These are phyloP conservation scores for Rhizopogon vesiculosus DNA, from an alignment of 768 basidiomycete species.

Conservation along the genomic window DNA sequence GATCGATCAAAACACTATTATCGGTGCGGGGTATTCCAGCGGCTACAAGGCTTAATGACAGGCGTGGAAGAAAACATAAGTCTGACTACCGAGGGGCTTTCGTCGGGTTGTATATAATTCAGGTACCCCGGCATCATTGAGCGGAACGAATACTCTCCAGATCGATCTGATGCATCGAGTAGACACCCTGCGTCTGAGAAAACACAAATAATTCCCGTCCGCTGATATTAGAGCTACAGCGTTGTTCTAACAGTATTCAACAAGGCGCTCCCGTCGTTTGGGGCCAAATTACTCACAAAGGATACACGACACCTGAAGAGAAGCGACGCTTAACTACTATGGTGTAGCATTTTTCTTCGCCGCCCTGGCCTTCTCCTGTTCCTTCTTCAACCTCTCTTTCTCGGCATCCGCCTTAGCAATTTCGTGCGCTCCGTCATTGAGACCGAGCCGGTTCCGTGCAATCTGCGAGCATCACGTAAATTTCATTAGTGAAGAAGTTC, in stretches of 20 bases:
- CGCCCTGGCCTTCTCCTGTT: slow-evolving; percentile 46
- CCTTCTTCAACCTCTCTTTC: slow-evolving; percentile 52
- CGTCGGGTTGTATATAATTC: neutral
- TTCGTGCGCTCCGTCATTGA: slow-evolving; percentile 86
- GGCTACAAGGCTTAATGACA: neutral
- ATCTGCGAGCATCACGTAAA: slow-evolving; percentile 46
- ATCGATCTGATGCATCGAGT: neutral
- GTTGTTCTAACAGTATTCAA: neutral
- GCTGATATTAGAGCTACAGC: neutral
- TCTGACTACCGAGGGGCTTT: neutral
- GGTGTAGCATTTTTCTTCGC: slow-evolving; percentile 30
- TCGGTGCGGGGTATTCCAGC: neutral
- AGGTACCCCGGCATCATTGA: neutral
- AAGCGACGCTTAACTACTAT: slow-evolving; percentile 9
- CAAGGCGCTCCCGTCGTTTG: neutral
- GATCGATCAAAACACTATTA: neutral
- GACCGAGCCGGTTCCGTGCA: slow-evolving; percentile 82
- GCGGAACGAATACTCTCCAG: neutral
- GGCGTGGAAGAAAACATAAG: neutral
- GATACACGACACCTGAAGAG: neutral
- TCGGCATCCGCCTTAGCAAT: slow-evolving; percentile 65
- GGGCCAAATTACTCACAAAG: neutral
- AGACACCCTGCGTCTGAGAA: neutral
- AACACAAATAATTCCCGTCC: neutral
- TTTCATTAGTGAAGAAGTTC: neutral